Percentiles rank a stretch among this genome's conserved stretches.
These are phyloP conservation scores for Saccharomycopsis phalli DNA, from an alignment of 1,139 yeast genomes.

Conservation along the genomic window DNA sequence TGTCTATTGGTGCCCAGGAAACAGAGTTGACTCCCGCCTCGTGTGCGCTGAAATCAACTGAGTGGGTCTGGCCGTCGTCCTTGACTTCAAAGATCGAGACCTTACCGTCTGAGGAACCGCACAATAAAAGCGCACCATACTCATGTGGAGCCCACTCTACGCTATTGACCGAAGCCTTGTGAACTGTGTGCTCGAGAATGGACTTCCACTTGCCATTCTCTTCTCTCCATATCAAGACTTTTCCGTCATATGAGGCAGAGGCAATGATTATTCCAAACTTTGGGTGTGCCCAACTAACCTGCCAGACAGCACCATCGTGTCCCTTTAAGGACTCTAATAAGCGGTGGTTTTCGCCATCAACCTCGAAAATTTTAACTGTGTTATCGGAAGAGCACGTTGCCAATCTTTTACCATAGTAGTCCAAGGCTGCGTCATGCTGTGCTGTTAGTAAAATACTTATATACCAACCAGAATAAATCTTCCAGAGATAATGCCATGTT, in stretches of 20 bases:
- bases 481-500: no score
- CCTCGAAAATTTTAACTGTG: slow-evolving; percentile 85
- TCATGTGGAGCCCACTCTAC: slow-evolving; percentile 98
- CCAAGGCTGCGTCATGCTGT: slow-evolving; percentile 91
- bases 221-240: slow-evolving; percentile 91
- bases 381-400: slow-evolving; percentile 96
- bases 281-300: slow-evolving; percentile 98
- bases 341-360: slow-evolving; percentile 75
- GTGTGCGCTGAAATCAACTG: slow-evolving; percentile 65
- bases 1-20: slow-evolving; percentile 79
- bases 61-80: slow-evolving; percentile 74
- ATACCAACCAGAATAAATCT: no score
- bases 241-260: slow-evolving; percentile 92
- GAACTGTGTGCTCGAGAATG: slow-evolving; percentile 80
- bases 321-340: slow-evolving; percentile 73
- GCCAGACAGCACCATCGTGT: slow-evolving; percentile 99
- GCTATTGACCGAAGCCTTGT: slow-evolving; percentile 89
- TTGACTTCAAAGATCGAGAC: slow-evolving; percentile 87
- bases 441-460: no score
- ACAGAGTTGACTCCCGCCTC: slow-evolving; percentile 91
- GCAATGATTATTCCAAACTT: slow-evolving; percentile 94
- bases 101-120: slow-evolving; percentile 89
- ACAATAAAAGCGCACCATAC: slow-evolving; percentile 82
- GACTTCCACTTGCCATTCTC: slow-evolving; percentile 84
- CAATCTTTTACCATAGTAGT: slow-evolving; percentile 88